phyloP scores from a whole-genome alignment of 169 alveolate species.

The Plasmodium gonderi region DNA sequence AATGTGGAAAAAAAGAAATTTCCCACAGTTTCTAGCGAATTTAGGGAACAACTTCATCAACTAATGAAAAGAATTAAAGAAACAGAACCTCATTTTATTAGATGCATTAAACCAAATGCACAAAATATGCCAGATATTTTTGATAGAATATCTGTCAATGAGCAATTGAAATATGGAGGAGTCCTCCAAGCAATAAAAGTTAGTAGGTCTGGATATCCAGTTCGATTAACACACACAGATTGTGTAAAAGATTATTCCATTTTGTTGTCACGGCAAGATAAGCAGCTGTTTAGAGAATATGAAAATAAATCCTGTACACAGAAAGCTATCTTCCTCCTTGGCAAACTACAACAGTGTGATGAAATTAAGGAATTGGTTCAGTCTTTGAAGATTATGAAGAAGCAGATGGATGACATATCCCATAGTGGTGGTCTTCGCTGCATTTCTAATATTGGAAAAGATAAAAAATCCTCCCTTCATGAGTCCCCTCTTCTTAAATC shows the following conservation, averaged over 20 bases:
- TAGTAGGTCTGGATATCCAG: conserved; percentile 96
- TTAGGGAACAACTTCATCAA: conserved; percentile 91
- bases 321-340: conserved; percentile 21
- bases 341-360: not conserved
- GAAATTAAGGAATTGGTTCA: not conserved
- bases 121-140: conserved; percentile 89
- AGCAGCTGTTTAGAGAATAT: not conserved
- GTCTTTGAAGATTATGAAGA: not conserved
- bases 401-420: not conserved
- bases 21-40: conserved; percentile 91
- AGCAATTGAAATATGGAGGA: conserved; percentile 93
- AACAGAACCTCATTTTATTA: conserved; percentile 94
- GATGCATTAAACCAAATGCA: conserved; percentile 96
- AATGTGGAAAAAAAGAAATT: conserved; percentile 67
- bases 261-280: conserved; percentile 78
- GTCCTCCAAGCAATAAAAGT: conserved; percentile 94
- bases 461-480: too few relatives aligned
- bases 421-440: too few relatives aligned
- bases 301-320: conserved; percentile 32
- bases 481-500: too few relatives aligned
- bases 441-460: too few relatives aligned
- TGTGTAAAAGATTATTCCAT: conserved; percentile 88
- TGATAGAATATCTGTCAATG: conserved; percentile 92
- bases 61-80: conserved; percentile 90
- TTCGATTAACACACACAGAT: conserved; percentile 91